Conservation (phyloP, 192 early-diverging fungal genomes). For the Anaeromyces robustus region DNA sequence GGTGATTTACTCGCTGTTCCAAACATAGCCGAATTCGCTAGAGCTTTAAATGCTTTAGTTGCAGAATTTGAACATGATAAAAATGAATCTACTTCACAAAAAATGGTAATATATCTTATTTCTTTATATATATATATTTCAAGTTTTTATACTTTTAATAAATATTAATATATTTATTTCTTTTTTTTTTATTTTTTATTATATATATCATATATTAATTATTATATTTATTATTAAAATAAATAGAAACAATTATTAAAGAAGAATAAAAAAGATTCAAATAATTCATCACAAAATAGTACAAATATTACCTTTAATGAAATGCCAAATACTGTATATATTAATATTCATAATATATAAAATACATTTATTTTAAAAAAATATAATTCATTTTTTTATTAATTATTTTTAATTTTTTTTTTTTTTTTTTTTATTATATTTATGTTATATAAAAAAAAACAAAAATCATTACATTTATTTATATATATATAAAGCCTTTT, state of each 20-base stretch:
- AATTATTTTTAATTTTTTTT: not conserved
- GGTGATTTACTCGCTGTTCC: not conserved
- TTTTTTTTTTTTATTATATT: not conserved
- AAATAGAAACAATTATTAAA: not conserved
- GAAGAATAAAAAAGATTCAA: not conserved
- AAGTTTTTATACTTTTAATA: too few species aligned
- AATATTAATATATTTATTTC: too few species aligned
- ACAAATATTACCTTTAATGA: not conserved
- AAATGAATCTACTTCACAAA: not conserved
- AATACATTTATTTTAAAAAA: too few species aligned
- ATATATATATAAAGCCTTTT: not conserved
- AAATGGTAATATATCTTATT: not conserved
- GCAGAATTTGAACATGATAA: not conserved
- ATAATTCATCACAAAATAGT: not conserved
- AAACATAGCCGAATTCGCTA: not conserved
- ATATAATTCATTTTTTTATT: too few species aligned
- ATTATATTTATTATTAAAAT: too few species aligned
- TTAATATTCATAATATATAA: not conserved
- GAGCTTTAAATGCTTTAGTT: not conserved
- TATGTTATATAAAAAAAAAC: too few species aligned
- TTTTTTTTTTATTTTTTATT: too few species aligned
- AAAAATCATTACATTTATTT: too few species aligned
- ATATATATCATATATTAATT: too few species aligned
- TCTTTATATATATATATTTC: too few species aligned
- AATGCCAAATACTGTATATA: not conserved